phyloP scores from a whole-genome alignment of 148 eudicot genomes.

The Bassia scoparia region DNA sequence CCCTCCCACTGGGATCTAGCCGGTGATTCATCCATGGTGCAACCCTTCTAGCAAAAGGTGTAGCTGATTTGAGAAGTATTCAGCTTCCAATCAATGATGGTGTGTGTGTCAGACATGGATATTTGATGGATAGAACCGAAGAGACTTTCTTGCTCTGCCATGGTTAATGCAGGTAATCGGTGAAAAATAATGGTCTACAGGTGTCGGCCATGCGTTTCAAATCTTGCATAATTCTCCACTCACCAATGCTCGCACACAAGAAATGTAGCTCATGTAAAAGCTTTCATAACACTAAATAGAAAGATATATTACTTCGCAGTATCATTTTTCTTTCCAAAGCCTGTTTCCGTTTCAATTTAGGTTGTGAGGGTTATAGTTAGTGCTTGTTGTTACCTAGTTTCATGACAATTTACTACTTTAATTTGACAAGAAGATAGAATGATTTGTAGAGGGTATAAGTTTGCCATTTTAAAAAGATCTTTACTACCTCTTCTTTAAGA shows the following conservation, averaged over 20 bases:
- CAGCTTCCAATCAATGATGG: conserved; percentile 29
- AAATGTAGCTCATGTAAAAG: conserved; percentile 45
- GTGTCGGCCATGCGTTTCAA: conserved; percentile 65
- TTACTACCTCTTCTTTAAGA: no score
- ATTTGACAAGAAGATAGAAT: no score
- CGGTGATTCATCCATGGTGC: conserved; percentile 73
- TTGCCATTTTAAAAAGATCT: no score
- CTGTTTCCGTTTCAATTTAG: neutral
- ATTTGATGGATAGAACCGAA: conserved; percentile 50
- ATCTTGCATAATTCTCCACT: conserved; percentile 37
- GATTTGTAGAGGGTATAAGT: no score
- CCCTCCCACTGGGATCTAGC: conserved; percentile 52
- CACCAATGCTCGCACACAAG: conserved; percentile 36
- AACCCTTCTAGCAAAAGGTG: conserved; percentile 40
- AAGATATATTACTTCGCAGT: neutral
- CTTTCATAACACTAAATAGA: conserved; percentile 37
- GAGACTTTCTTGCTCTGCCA: conserved; percentile 38
- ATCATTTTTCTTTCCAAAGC: neutral
- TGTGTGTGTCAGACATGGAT: conserved; percentile 50
- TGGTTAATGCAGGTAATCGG: conserved; percentile 36
- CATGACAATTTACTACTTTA: no score
- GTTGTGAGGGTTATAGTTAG: no score
- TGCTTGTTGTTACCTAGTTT: no score
- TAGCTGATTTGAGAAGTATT: conserved; percentile 19
- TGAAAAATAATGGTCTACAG: conserved; percentile 39